Percentiles rank a stretch among this genome's conserved stretches.
These are phyloP conservation scores for Trichoderma reesei DNA, from an alignment of 495 filamentous ascomycete species.

Conservation along the genomic window DNA sequence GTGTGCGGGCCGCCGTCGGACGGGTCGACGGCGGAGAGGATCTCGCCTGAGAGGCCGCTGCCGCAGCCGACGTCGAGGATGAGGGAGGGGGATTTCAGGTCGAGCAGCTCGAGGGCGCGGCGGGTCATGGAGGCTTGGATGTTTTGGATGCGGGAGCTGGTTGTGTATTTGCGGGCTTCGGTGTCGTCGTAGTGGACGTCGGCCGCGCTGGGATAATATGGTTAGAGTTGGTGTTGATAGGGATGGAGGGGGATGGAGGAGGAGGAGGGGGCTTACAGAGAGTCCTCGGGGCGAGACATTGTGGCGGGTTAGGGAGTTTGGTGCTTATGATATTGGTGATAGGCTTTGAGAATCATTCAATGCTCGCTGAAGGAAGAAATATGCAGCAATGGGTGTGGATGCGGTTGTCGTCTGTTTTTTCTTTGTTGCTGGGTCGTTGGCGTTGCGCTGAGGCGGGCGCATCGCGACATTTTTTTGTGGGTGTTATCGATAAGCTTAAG, in stretches of 20 bases:
- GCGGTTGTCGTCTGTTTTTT: background rate
- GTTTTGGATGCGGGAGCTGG: slow-evolving; percentile 84
- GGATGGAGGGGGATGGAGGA: slow-evolving; percentile 9
- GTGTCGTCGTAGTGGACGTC: slow-evolving; percentile 95
- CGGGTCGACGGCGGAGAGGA: slow-evolving; percentile 56
- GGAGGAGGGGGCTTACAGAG: slow-evolving; percentile 48
- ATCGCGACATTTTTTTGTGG: slow-evolving; percentile 7
- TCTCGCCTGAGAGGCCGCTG: slow-evolving; percentile 88
- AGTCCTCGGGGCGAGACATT: slow-evolving; percentile 96
- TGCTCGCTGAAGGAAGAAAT: too few species aligned
- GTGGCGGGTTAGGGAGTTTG: slow-evolving; percentile 17
- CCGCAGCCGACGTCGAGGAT: slow-evolving; percentile 95
- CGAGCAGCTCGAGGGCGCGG: slow-evolving; percentile 82
- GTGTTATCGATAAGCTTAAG: slow-evolving; percentile 19
- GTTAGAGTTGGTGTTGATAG: slow-evolving; percentile 11
- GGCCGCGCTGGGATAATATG: slow-evolving; percentile 53
- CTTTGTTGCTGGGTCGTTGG: background rate
- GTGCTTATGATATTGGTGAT: background rate
- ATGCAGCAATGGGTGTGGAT: background rate
- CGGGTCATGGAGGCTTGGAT: slow-evolving; percentile 93
- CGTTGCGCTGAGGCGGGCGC: background rate
- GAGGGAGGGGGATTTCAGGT: slow-evolving; percentile 66
- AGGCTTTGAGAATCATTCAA: too few species aligned
- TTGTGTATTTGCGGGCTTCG: slow-evolving; percentile 96
- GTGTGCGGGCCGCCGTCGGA: slow-evolving; percentile 76